A percentile compares a stretch with the other conserved stretches of the same genome.
phyloP scores from a whole-genome alignment of 305 asterid species.

The Andrographis paniculata region DNA sequence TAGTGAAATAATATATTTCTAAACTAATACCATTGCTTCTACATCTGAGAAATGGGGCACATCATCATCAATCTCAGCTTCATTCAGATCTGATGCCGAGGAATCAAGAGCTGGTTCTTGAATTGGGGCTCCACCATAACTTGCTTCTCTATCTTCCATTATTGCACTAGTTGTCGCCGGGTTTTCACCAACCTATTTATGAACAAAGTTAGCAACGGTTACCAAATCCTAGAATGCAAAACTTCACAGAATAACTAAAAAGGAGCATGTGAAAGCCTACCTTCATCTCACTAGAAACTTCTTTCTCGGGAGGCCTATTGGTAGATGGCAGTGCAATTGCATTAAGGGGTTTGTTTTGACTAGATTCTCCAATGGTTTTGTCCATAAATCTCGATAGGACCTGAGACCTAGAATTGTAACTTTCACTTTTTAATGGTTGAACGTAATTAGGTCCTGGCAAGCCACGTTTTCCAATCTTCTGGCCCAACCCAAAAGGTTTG shows the following conservation, averaged over 20 bases:
- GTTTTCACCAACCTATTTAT: constrained; percentile 39
- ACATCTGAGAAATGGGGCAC: constrained; percentile 89
- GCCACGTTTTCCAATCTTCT: constrained; percentile 33
- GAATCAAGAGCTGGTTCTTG: constrained; percentile 35
- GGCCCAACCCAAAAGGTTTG: constrained; percentile 39
- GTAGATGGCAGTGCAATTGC: constrained; percentile 26
- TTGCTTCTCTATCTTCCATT: constrained; percentile 35
- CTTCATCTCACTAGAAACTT: constrained; percentile 32
- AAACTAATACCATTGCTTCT: constrained; percentile 81
- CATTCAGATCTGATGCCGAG: constrained; percentile 49
- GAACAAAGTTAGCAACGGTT: constrained; percentile 16
- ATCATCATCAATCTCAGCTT: constrained; percentile 63
- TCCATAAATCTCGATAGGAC: constrained; percentile 34
- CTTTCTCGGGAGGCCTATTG: constrained; percentile 34
- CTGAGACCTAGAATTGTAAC: constrained; percentile 28
- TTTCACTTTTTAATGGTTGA: constrained; percentile 36
- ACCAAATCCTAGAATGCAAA: constrained; percentile 2
- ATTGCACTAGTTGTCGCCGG: constrained; percentile 26
- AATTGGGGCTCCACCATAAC: constrained; percentile 29
- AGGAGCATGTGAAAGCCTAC: constrained; percentile 21
- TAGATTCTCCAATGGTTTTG: constrained; percentile 28
- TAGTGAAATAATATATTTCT: constrained; percentile 13
- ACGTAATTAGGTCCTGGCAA: constrained; percentile 24
- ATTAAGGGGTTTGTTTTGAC: constrained; percentile 32
- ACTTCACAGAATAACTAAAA: constrained; percentile 7